Evolutionary conservation across 106 monocot genomes (phyloP).

Genomic region (Posidonia australis): DNA sequence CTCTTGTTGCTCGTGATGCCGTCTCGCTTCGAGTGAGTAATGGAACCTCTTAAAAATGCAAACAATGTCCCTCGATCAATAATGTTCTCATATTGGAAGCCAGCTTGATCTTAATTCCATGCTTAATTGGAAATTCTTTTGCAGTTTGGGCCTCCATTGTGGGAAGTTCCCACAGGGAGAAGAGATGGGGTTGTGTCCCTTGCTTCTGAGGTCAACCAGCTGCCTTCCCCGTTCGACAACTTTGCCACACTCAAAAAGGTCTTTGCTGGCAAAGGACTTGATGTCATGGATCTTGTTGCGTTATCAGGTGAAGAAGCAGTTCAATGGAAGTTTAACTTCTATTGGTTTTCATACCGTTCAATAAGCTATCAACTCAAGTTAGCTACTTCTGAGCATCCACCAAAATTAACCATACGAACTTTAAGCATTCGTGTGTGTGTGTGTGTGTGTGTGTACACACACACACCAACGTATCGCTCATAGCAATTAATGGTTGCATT

Average conservation of each 20-base stretch:
- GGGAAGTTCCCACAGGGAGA: constrained; percentile 34
- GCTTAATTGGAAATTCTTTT: background rate
- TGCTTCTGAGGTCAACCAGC: constrained; percentile 16
- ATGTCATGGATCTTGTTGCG: constrained; percentile 19
- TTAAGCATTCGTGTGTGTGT: too few species aligned
- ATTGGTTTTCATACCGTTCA: too few species aligned
- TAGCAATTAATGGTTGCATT: too few species aligned
- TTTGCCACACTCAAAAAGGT: constrained; percentile 9
- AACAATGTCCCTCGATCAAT: too few species aligned
- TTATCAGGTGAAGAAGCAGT: constrained; percentile 31
- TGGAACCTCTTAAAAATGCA: too few species aligned
- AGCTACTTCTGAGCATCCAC: too few species aligned
- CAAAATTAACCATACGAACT: too few species aligned
- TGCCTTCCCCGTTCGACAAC: constrained; percentile 25
- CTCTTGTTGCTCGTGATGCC: constrained; percentile 49
- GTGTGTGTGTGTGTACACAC: too few species aligned
- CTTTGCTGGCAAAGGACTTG: constrained; percentile 31
- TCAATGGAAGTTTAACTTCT: too few species aligned
- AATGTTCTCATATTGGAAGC: too few species aligned
- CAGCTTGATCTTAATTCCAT: background rate
- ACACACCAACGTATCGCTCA: too few species aligned
- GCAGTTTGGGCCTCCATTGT: constrained; percentile 9
- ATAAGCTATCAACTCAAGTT: too few species aligned
- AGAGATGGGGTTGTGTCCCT: constrained; percentile 35
- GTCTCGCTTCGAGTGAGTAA: constrained; percentile 25